These are phyloP conservation scores for Hortiboletus rubellus DNA, from an alignment of 1,284 basidiomycete genomes.

Conservation along the genomic window DNA sequence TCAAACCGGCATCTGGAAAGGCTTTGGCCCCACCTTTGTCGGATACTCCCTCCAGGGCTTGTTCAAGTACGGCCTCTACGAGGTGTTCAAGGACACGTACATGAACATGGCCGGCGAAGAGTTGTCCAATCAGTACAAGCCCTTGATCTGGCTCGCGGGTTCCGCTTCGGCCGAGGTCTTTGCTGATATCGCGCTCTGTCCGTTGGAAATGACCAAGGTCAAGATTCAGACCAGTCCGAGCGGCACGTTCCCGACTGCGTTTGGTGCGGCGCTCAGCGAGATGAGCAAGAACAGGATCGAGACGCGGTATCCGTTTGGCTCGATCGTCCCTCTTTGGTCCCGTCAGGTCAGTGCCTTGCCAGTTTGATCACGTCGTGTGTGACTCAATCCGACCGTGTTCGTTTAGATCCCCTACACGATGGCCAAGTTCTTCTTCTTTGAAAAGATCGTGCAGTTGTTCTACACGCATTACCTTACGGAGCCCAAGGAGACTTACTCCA, in stretches of 20 bases:
- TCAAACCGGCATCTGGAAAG: slow-evolving; percentile 86
- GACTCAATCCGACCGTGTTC: neutral
- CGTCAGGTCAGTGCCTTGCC: slow-evolving; percentile 56
- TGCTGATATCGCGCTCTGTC: slow-evolving; percentile 87
- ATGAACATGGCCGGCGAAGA: slow-evolving; percentile 86
- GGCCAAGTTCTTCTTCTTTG: slow-evolving; percentile 87
- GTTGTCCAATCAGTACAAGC: slow-evolving; percentile 82
- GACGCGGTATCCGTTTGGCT: slow-evolving; percentile 80
- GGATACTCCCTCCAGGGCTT: slow-evolving; percentile 96
- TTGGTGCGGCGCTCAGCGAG: slow-evolving; percentile 65
- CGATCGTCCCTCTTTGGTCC: slow-evolving; percentile 79
- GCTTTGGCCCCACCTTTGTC: slow-evolving; percentile 87
- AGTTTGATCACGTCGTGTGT: neutral
- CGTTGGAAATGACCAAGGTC: slow-evolving; percentile 83
- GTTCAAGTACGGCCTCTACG: slow-evolving; percentile 97
- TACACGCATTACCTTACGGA: slow-evolving; percentile 73
- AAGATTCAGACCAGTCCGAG: slow-evolving; percentile 75
- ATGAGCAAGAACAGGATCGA: slow-evolving; percentile 65
- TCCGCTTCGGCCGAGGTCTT: slow-evolving; percentile 95
- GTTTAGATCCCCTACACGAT: slow-evolving; percentile 82
- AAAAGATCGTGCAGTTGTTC: slow-evolving; percentile 75
- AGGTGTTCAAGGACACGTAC: slow-evolving; percentile 91
- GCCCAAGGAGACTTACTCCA: slow-evolving; percentile 71
- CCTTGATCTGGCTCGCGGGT: slow-evolving; percentile 91
- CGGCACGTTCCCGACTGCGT: slow-evolving; percentile 74